Conservation (phyloP, 257 asterid species). For the Gentiana straminea region DNA sequence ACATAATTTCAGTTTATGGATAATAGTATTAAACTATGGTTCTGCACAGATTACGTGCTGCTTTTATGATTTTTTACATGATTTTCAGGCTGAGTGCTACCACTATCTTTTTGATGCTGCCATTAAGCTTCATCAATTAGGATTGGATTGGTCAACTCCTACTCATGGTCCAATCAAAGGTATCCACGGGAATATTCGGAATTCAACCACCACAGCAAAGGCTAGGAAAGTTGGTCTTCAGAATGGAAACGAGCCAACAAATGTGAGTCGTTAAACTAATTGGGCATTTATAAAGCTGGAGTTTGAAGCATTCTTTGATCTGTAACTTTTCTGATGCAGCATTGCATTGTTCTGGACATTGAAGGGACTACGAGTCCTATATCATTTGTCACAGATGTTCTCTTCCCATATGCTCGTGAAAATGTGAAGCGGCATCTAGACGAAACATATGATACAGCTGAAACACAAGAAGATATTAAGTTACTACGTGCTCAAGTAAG, state of each 20-base stretch:
- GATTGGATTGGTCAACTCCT: slow-evolving; percentile 87
- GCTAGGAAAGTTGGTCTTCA: slow-evolving; percentile 21
- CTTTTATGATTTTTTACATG: slow-evolving; percentile 14
- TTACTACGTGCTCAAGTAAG: slow-evolving; percentile 75
- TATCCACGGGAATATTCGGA: slow-evolving; percentile 21
- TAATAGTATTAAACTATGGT: no score
- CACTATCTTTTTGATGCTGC: slow-evolving; percentile 99
- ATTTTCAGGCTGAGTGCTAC: slow-evolving; percentile 80
- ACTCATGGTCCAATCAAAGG: slow-evolving; percentile 53
- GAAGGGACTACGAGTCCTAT: slow-evolving; percentile 98
- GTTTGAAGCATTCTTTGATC: no score
- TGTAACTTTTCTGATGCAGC: slow-evolving; percentile 28
- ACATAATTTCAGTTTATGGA: no score
- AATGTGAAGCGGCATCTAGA: slow-evolving; percentile 85
- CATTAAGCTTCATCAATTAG: slow-evolving; percentile 84
- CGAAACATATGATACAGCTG: slow-evolving; percentile 59
- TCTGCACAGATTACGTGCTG: no score
- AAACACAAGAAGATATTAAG: slow-evolving; percentile 82
- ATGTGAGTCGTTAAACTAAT: slow-evolving; percentile 32
- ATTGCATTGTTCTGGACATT: slow-evolving; percentile 81
- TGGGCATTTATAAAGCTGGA: no score
- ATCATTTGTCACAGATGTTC: slow-evolving; percentile 79
- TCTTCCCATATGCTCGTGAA: slow-evolving; percentile 90
- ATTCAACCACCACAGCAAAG: slow-evolving; percentile 23
- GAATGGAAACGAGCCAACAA: slow-evolving; percentile 34